Percentiles rank a stretch among this genome's conserved stretches.
These are phyloP conservation scores for Termitomyces sp. DNA, from an alignment of 768 basidiomycete species.

Conservation along the genomic window DNA sequence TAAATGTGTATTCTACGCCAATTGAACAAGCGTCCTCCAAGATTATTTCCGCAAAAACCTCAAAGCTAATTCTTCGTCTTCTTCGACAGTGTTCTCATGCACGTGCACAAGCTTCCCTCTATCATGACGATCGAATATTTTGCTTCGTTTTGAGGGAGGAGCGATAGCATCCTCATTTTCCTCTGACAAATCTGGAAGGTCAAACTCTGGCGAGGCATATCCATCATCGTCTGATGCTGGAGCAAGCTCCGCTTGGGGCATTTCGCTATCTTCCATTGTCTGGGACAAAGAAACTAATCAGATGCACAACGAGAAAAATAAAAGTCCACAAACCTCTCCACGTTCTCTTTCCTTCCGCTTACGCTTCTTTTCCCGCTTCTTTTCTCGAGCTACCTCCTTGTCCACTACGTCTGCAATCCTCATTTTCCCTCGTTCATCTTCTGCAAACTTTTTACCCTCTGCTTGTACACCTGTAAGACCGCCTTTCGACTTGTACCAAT, in stretches of 20 bases:
- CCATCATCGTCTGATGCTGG: slow-evolving; percentile 45
- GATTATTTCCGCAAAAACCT: slow-evolving; percentile 36
- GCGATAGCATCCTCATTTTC: slow-evolving; percentile 29
- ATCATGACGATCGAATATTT: slow-evolving; percentile 5
- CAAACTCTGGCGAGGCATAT: slow-evolving; percentile 68
- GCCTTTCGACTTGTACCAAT: slow-evolving; percentile 58
- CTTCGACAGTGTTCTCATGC: slow-evolving; percentile 21
- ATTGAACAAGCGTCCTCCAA: neutral
- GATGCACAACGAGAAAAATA: neutral
- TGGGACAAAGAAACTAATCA: slow-evolving; percentile 14
- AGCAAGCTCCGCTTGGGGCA: slow-evolving; percentile 24
- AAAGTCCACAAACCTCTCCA: slow-evolving; percentile 24
- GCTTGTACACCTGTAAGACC: slow-evolving; percentile 59
- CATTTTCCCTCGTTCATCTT: slow-evolving; percentile 70
- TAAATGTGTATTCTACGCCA: neutral
- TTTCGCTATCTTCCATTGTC: slow-evolving; percentile 24
- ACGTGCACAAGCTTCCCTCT: neutral
- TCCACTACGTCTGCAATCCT: slow-evolving; percentile 65
- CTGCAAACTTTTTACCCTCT: slow-evolving; percentile 65
- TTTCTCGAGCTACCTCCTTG: slow-evolving; percentile 79
- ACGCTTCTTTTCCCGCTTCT: slow-evolving; percentile 87
- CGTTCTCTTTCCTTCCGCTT: slow-evolving; percentile 80
- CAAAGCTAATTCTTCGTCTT: slow-evolving; percentile 55
- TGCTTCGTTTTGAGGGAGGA: slow-evolving; percentile 25
- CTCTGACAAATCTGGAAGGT: slow-evolving; percentile 26